Conservation (phyloP, 2,329 filamentous ascomycete genomes). For the Macrophomina tecta region DNA sequence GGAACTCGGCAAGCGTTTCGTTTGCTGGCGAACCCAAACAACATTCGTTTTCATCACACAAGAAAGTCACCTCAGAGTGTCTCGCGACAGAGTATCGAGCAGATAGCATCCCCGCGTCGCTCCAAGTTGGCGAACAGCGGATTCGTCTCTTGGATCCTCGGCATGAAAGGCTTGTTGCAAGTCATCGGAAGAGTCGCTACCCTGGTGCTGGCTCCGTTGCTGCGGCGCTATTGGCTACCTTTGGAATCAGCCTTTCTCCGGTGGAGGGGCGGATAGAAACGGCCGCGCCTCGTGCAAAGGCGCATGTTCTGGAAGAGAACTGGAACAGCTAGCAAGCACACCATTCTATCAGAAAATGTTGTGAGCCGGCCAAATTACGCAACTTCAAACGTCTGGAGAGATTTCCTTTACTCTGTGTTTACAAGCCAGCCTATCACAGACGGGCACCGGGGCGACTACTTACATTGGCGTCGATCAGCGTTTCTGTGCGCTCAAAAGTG, state of each 20-base stretch:
- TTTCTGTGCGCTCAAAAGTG: too few relatives aligned
- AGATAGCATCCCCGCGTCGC: too few relatives aligned
- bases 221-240: background rate
- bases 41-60: background rate
- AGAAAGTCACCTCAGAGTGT: background rate
- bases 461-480: too few relatives aligned
- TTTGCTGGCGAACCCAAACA: background rate
- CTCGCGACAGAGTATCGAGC: too few relatives aligned
- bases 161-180: background rate
- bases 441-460: too few relatives aligned
- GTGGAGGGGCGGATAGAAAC: too few relatives aligned
- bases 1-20: background rate
- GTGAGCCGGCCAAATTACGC: background rate
- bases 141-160: background rate
- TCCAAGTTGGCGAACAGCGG: too few relatives aligned
- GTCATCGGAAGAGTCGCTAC: too few relatives aligned
- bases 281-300: too few relatives aligned
- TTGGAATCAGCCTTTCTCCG: too few relatives aligned
- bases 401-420: background rate
- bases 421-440: background rate
- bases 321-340: background rate
- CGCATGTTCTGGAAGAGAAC: too few relatives aligned
- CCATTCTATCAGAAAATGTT: background rate
- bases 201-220: background rate
- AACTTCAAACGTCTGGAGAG: constrained; percentile 5